These are phyloP conservation scores for Cystobasidium onofrii DNA, from an alignment of 768 basidiomycete species.

Conservation along the genomic window DNA sequence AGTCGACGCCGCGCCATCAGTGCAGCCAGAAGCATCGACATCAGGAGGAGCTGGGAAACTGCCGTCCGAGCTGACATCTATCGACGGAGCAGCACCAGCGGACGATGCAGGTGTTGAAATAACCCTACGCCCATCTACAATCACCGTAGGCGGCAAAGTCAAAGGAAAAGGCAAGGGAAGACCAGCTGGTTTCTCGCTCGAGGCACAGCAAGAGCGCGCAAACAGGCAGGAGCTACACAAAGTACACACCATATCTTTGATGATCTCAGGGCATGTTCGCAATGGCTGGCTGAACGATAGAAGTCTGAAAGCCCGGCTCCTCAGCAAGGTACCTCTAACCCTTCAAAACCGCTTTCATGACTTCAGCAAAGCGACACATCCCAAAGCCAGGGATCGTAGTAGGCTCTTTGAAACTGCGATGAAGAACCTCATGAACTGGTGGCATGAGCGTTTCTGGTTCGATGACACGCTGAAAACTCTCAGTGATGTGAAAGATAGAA, in stretches of 20 bases:
- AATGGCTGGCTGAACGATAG: constrained; percentile 49
- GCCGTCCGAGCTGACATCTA: not conserved
- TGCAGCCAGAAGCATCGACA: constrained; percentile 17
- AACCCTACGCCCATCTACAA: not conserved
- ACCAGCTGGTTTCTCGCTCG: constrained; percentile 13
- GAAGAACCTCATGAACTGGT: constrained; percentile 69
- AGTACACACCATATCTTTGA: constrained; percentile 72
- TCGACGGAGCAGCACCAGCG: not conserved
- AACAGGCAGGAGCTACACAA: constrained; percentile 76
- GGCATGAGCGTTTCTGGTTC: constrained; percentile 62
- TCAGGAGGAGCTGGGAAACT: not conserved
- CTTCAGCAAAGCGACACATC: constrained; percentile 71
- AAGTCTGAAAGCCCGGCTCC: constrained; percentile 59
- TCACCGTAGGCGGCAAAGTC: not conserved
- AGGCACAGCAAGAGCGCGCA: constrained; percentile 54
- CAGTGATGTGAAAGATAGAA: not conserved
- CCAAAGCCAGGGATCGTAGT: constrained; percentile 71
- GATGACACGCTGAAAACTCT: constrained; percentile 40
- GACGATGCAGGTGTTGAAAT: not conserved
- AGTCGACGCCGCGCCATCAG: not conserved
- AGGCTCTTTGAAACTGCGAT: constrained; percentile 79
- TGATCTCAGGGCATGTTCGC: constrained; percentile 64
- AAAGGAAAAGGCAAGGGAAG: constrained; percentile 25
- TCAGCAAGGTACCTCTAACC: constrained; percentile 72
- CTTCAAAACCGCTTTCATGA: constrained; percentile 71